Conservation (phyloP, 1,284 basidiomycete species). For the Apiotrichum brassicae region DNA sequence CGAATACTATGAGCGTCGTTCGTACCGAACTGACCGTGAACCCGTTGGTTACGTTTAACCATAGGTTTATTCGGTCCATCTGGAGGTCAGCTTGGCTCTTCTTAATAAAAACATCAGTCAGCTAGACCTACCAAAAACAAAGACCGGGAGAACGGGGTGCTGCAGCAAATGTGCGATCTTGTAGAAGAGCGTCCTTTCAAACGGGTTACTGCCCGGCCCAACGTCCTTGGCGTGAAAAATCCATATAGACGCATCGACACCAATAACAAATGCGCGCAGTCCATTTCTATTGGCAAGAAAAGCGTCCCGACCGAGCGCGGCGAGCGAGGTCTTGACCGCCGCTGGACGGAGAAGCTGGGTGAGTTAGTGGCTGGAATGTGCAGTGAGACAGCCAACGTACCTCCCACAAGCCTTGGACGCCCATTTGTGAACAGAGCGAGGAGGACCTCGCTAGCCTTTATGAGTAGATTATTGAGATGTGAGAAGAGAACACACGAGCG, state of each 20-base stretch:
- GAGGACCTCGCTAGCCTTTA: no score
- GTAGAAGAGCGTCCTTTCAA: conserved; percentile 52
- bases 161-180: conserved; percentile 61
- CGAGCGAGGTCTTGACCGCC: conserved; percentile 31
- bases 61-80: conserved; percentile 76
- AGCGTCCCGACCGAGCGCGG: conserved; percentile 34
- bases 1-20: conserved; percentile 59
- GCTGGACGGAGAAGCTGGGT: conserved; percentile 41
- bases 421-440: conserved; percentile 39
- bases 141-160: conserved; percentile 75
- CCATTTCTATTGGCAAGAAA: conserved; percentile 37
- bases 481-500: no score
- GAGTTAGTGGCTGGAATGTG: conserved; percentile 27
- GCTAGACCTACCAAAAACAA: conserved; percentile 64
- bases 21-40: conserved; percentile 47
- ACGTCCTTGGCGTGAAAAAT: conserved; percentile 48
- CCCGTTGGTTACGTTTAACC: conserved; percentile 65
- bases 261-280: conserved; percentile 42
- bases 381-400: conserved; percentile 26
- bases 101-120: no score
- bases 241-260: conserved; percentile 50
- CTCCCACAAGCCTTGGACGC: conserved; percentile 48
- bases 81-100: conserved; percentile 10
- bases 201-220: conserved; percentile 49
- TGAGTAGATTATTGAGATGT: no score